Conservation (phyloP, 345 rosid genomes). For the Linum usitatissimum region DNA sequence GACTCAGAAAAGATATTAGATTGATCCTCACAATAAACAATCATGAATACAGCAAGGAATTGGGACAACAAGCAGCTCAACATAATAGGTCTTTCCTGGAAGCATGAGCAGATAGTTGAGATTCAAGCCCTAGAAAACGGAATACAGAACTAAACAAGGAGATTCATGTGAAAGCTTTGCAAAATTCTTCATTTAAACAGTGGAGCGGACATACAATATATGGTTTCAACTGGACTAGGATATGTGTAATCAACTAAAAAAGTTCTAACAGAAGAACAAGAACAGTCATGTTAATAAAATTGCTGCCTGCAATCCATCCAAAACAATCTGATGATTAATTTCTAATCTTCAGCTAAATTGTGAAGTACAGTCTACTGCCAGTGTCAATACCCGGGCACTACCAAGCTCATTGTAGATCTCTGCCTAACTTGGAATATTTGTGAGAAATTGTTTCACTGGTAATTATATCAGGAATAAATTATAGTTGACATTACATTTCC, state of each 20-base stretch:
- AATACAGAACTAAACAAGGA: not conserved
- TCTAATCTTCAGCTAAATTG: not conserved
- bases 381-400: too few relatives aligned
- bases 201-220: too few relatives aligned
- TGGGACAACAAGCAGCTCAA: not conserved
- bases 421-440: not conserved
- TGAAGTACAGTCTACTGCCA: not conserved
- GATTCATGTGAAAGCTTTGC: not conserved
- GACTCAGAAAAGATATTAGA: conserved; percentile 6
- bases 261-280: not conserved
- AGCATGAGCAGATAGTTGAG: too few relatives aligned
- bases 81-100: too few relatives aligned
- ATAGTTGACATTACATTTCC: conserved; percentile 43
- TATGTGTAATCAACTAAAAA: too few relatives aligned
- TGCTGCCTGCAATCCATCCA: too few relatives aligned
- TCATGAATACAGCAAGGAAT: not conserved
- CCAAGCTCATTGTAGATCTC: not conserved
- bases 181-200: too few relatives aligned
- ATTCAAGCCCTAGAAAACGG: too few relatives aligned
- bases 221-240: too few relatives aligned
- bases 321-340: not conserved
- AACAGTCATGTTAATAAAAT: not conserved
- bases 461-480: too few relatives aligned
- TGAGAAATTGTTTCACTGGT: not conserved
- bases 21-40: not conserved